Conservation (phyloP, 768 basidiomycete species). For the Agrocybe chaxingu region DNA sequence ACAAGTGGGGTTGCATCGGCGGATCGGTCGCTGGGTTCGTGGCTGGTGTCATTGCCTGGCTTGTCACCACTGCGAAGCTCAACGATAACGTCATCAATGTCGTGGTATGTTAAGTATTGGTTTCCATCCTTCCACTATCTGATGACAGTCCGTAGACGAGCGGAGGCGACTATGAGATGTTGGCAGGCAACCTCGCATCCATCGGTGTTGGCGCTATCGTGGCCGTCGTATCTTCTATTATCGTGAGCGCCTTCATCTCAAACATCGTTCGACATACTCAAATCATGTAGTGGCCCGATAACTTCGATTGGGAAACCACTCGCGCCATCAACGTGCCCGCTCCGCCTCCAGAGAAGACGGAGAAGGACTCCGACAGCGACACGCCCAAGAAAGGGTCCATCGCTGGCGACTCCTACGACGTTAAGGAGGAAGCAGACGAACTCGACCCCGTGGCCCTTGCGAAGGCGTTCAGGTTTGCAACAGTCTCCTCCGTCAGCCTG, state of each 20-base stretch:
- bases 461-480: constrained; percentile 80
- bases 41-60: constrained; percentile 77
- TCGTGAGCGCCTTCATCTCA: constrained; percentile 40
- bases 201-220: constrained; percentile 81
- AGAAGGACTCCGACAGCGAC: constrained; percentile 30
- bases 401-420: constrained; percentile 33
- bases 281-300: constrained; percentile 61
- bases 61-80: constrained; percentile 71
- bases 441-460: constrained; percentile 62
- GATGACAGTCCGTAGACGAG: constrained; percentile 31
- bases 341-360: constrained; percentile 11
- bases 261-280: background rate
- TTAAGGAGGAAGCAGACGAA: constrained; percentile 45
- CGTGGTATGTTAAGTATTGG: constrained; percentile 21
- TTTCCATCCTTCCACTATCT: background rate
- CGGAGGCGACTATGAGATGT: constrained; percentile 63
- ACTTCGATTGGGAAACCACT: constrained; percentile 80
- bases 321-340: constrained; percentile 64
- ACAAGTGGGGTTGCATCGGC: constrained; percentile 78
- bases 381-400: constrained; percentile 36
- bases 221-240: constrained; percentile 56
- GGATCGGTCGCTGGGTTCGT: constrained; percentile 70
- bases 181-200: constrained; percentile 86
- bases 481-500: constrained; percentile 65
- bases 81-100: constrained; percentile 75